Conservation (phyloP, 2,329 filamentous ascomycete genomes). For the Paraphaeosphaeria sporulosa region DNA sequence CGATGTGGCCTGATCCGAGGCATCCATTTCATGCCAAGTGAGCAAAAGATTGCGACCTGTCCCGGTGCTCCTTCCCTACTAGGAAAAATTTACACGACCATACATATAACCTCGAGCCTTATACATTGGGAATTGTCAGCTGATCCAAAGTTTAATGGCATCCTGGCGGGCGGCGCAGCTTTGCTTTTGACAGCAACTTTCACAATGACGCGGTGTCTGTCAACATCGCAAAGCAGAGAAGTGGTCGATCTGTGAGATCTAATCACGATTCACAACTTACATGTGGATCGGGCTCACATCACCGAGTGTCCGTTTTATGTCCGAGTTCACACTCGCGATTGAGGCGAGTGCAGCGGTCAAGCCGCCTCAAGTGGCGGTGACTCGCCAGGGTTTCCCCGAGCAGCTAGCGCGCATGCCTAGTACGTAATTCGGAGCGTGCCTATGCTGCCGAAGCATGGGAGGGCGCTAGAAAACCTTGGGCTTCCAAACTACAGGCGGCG, state of each 20-base stretch:
- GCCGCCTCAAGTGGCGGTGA: conserved; percentile 11
- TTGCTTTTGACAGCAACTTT: not conserved
- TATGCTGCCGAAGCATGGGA: not conserved
- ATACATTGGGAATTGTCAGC: not conserved
- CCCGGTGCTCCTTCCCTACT: conserved; percentile 3
- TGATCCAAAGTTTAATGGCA: not conserved
- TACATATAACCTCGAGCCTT: not conserved
- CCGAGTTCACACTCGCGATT: not conserved
- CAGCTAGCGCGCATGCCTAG: not conserved
- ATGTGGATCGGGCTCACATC: not conserved
- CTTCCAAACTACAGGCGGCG: conserved; percentile 10
- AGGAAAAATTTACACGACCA: not conserved
- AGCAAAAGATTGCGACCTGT: not conserved
- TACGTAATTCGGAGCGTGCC: conserved; percentile 9
- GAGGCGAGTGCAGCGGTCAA: conserved; percentile 13
- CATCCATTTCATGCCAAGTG: not conserved
- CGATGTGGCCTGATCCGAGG: not conserved
- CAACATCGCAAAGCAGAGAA: not conserved
- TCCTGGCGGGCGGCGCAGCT: not conserved
- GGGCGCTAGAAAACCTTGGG: conserved; percentile 10
- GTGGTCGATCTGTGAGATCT: not conserved
- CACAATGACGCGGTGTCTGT: not conserved
- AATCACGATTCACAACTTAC: not conserved
- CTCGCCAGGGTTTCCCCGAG: conserved; percentile 3
- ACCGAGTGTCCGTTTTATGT: conserved; percentile 3